Percentiles rank a stretch among this genome's conserved stretches.
These are phyloP conservation scores for Scenedesmus sp. DNA, from an alignment of 163 green algal genomes.

Conservation along the genomic window DNA sequence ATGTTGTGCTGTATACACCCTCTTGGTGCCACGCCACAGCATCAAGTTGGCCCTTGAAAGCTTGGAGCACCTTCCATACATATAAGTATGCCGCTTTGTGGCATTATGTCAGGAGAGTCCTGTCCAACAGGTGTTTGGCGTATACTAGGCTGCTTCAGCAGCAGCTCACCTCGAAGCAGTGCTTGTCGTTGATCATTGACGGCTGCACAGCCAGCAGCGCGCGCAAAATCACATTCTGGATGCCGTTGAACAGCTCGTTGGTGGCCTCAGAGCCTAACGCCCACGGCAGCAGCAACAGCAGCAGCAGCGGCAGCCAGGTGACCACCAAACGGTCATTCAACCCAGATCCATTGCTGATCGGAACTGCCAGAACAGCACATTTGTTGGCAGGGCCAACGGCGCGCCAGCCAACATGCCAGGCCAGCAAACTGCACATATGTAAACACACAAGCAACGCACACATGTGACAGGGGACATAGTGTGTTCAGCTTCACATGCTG, in stretches of 20 bases:
- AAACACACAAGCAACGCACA: background rate
- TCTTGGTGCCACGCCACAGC: background rate
- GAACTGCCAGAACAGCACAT: background rate
- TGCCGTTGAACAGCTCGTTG: slow-evolving; percentile 71
- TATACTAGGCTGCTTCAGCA: background rate
- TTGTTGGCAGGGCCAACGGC: background rate
- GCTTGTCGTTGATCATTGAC: slow-evolving; percentile 89
- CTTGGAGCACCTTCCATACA: too few relatives aligned
- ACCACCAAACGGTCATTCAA: too few relatives aligned
- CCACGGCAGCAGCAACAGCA: slow-evolving; percentile 5
- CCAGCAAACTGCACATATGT: background rate
- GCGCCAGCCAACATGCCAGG: background rate
- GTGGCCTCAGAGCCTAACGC: slow-evolving; percentile 62
- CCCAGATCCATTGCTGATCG: too few relatives aligned
- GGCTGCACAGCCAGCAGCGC: slow-evolving; percentile 83
- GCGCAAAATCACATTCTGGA: slow-evolving; percentile 78
- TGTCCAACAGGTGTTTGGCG: background rate
- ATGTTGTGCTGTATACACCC: background rate
- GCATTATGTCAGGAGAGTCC: too few relatives aligned
- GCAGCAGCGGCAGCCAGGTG: background rate
- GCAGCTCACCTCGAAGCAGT: slow-evolving; percentile 87
- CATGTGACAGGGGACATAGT: background rate
- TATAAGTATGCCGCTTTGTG: too few relatives aligned
- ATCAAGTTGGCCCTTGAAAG: too few relatives aligned
- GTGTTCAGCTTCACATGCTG: background rate